A percentile compares a stretch with the other conserved stretches of the same genome.
Conservation (phyloP, 768 basidiomycete species). For the Polyporus arcularius region DNA sequence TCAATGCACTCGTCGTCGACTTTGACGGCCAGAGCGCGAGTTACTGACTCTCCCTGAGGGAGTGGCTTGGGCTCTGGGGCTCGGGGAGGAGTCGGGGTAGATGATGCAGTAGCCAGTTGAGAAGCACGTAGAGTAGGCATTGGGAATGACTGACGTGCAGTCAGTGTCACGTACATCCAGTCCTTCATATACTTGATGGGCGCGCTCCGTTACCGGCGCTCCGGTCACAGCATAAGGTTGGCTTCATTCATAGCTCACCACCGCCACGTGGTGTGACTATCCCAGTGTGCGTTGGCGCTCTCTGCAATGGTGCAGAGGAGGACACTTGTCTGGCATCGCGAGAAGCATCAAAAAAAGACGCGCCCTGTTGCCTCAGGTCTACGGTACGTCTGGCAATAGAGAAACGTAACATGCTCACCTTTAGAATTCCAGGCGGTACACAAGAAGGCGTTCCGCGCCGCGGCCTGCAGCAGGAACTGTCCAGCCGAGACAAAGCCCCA, state of each 20-base stretch:
- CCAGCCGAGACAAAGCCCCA: neutral
- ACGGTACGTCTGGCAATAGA: neutral
- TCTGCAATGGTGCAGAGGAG: too few species aligned
- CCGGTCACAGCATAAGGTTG: too few species aligned
- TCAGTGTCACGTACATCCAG: too few species aligned
- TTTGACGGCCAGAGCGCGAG: neutral
- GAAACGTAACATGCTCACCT: too few species aligned
- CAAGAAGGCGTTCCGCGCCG: neutral
- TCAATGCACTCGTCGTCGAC: neutral
- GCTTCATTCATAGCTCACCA: too few species aligned
- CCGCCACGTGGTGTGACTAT: too few species aligned
- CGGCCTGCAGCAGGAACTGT: neutral
- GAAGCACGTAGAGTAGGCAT: neutral
- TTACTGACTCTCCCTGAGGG: neutral
- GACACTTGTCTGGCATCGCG: too few species aligned
- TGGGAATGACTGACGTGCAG: neutral
- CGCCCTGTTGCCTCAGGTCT: too few species aligned
- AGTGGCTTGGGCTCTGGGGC: neutral
- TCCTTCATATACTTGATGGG: too few species aligned
- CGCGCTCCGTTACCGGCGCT: too few species aligned
- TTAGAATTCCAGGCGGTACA: neutral
- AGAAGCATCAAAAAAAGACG: too few species aligned
- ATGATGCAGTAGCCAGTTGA: neutral
- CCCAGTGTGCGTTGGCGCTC: too few species aligned
- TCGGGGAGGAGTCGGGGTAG: neutral